Percentiles rank a stretch among this genome's conserved stretches.
Evolutionary conservation across 495 filamentous ascomycete genomes (phyloP).

Genomic region (Bathelium albidoporum): DNA sequence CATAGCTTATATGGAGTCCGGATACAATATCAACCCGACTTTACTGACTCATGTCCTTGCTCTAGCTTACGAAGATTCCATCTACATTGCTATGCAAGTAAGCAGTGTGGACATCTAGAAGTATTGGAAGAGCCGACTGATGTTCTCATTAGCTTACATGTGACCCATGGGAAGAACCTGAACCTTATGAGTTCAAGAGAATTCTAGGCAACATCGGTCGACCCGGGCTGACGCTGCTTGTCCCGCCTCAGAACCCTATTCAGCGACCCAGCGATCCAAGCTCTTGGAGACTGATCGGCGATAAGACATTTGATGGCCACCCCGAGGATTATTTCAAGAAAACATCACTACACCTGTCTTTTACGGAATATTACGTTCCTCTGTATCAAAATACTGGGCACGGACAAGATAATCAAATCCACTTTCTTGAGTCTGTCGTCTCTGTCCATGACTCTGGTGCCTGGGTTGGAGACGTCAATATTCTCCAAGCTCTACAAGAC

Average conservation of each 20-base stretch:
- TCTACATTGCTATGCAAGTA: not conserved
- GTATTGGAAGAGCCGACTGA: not conserved
- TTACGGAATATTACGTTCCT: not conserved
- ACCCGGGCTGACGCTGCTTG: not conserved
- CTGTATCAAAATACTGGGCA: not conserved
- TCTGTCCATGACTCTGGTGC: not conserved
- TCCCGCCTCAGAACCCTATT: not conserved
- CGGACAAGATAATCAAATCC: not conserved
- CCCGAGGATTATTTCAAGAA: not conserved
- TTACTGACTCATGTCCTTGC: not conserved
- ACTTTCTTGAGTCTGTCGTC: not conserved
- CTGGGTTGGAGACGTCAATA: not conserved
- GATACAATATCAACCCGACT: not conserved
- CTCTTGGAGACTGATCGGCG: not conserved
- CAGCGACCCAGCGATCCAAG: too few species aligned
- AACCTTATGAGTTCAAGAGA: not conserved
- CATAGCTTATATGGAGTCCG: not conserved
- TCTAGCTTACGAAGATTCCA: not conserved
- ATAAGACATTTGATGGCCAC: not conserved
- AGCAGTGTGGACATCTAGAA: not conserved
- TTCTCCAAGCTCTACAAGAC: too few species aligned
- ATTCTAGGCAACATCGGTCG: not conserved
- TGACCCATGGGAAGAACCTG: not conserved
- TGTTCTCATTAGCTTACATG: not conserved
- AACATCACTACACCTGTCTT: not conserved